phyloP scores from a whole-genome alignment of 1,284 basidiomycete genomes.

The Pterulicium gracile region DNA sequence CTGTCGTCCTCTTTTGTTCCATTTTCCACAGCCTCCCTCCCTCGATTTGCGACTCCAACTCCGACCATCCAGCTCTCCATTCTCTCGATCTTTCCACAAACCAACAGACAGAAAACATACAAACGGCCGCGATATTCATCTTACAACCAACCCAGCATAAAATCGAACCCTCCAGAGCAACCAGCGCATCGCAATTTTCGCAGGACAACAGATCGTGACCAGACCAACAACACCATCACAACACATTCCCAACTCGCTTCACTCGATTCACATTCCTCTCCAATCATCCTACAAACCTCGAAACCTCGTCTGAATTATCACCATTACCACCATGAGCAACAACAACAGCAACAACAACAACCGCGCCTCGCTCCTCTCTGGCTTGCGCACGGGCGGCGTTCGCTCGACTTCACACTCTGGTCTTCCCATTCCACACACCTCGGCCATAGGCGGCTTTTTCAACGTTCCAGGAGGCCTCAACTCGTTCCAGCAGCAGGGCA shows the following conservation, averaged over 20 bases:
- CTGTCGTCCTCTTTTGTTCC: neutral
- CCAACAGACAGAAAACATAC: neutral
- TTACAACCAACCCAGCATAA: neutral
- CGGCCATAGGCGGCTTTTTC: slow-evolving; percentile 33
- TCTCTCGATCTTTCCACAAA: neutral
- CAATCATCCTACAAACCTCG: too few species aligned
- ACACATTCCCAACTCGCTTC: too few species aligned
- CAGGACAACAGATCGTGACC: too few species aligned
- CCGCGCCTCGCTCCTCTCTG: slow-evolving; percentile 73
- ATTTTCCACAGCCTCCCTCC: neutral
- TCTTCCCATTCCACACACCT: slow-evolving; percentile 37
- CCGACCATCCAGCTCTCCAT: neutral
- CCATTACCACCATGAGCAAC: too few species aligned
- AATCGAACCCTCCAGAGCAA: neutral
- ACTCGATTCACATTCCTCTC: too few species aligned
- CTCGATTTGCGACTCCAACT: neutral
- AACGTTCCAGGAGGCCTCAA: slow-evolving; percentile 22
- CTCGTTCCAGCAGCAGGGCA: neutral
- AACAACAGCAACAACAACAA: slow-evolving; percentile 26
- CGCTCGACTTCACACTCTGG: slow-evolving; percentile 49
- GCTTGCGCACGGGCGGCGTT: slow-evolving; percentile 78
- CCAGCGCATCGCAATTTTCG: too few species aligned
- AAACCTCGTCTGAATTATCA: too few species aligned
- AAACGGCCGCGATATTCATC: neutral
- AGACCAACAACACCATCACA: too few species aligned